Evolutionary conservation across 78 protist species (phyloP), one percentile per base, ranked within the genome.

Genomic region (Anaeramoeba flamelloides): DNA sequence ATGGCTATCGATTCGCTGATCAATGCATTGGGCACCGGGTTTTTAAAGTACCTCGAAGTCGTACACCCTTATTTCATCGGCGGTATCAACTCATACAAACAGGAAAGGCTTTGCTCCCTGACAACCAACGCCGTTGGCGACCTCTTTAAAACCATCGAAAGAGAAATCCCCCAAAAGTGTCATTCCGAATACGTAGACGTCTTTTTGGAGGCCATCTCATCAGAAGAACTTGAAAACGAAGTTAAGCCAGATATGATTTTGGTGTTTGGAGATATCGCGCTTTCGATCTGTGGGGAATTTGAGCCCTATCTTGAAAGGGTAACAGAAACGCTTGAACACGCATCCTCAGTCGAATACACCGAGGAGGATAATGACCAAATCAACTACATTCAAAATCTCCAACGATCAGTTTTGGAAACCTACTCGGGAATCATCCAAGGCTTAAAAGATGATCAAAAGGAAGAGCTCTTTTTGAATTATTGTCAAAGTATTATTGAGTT

Each of bases 211-310:
- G n/a, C 0, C 64, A 0, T 40, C 75, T n/a, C 41, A 3, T 37
- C 32, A 17, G 17, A 53, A 78, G 39, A 41, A 33, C 33, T 91
- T 0, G 76, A 84, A 77, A 75, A 75, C 77, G 41, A 82, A 77
- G 88, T 90, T 38, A 90, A 90, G 82, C 93, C 96, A 41, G 79
- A 78, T 1, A 88, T 91, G 34, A 41, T 90, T 37, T 39, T 84
- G 12, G 39, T 82, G 80, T 83, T 92, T 3, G 94, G 96, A 41
- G 96, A 92, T 65, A 79, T 92, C 26, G 96, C 96, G n/a, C 31
- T 91, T 40, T 85, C 90, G 38, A 82, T 92, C 31, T 79, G 81
- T 2, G 88, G 75, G 30, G 85, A 34, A n/a, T 87, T 92, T 37
- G 86, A 74, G 36, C 64, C 39, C 37, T 87, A 86, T 84, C 77